Conservation (phyloP, 306 rosid species). For the Cicer judaicum region DNA sequence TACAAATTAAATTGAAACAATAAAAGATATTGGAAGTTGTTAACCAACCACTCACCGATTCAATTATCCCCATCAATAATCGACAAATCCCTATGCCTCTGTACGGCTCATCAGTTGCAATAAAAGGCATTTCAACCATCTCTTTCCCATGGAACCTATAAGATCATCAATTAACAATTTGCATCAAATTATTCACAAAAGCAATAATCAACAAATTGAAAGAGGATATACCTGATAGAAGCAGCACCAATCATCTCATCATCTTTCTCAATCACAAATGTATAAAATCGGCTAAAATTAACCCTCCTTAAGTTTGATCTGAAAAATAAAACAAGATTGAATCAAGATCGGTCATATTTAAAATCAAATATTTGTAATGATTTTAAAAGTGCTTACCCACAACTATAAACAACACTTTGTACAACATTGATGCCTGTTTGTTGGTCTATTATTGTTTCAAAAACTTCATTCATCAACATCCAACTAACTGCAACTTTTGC, state of each 20-base stretch:
- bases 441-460: conserved; percentile 40
- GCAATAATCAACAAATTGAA: not conserved
- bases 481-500: conserved; percentile 45
- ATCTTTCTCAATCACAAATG: conserved; percentile 51
- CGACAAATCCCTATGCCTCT: conserved; percentile 43
- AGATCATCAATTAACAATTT: conserved; percentile 17
- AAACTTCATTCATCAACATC: conserved; percentile 45
- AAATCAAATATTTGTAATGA: too few relatives aligned
- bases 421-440: conserved; percentile 42
- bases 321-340: not conserved
- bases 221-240: conserved; percentile 46
- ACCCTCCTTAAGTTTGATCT: conserved; percentile 47
- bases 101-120: conserved; percentile 39
- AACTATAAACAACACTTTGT: conserved; percentile 42
- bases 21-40: not conserved
- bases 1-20: too few relatives aligned
- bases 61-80: conserved; percentile 40
- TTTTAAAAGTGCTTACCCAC: conserved; percentile 39
- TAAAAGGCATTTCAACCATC: conserved; percentile 54
- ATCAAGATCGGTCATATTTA: too few relatives aligned
- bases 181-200: conserved; percentile 1
- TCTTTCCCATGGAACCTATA: conserved; percentile 48
- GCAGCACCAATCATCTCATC: conserved; percentile 50
- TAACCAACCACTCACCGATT: conserved; percentile 50
- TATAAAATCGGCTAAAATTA: conserved; percentile 46